phyloP scores from a whole-genome alignment of 2,329 filamentous ascomycete species.

The Aureobasidium musti region DNA sequence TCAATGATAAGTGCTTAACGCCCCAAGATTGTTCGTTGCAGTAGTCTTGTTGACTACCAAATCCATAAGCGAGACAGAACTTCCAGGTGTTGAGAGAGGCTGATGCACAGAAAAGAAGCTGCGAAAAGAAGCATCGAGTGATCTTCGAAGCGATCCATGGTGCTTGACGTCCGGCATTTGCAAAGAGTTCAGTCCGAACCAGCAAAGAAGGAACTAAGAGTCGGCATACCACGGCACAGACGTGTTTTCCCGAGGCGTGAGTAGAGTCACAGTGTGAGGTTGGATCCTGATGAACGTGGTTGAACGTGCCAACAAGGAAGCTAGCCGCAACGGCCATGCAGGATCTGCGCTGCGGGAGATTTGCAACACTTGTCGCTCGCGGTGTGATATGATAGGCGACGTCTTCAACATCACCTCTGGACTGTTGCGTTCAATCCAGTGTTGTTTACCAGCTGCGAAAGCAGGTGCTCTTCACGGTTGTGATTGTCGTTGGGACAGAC shows the following conservation, averaged over 20 bases:
- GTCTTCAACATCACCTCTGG: background rate
- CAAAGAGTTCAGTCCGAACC: background rate
- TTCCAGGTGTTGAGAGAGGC: background rate
- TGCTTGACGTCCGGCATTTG: constrained; percentile 17
- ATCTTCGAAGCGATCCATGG: background rate
- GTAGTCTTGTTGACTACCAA: background rate
- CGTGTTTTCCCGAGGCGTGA: background rate
- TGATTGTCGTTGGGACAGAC: background rate
- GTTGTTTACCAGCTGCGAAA: background rate
- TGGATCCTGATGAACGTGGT: background rate
- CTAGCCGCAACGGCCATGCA: constrained; percentile 15
- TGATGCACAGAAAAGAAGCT: background rate
- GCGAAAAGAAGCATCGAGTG: background rate
- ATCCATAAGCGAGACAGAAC: background rate
- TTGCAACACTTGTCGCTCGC: background rate
- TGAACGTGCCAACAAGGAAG: constrained; percentile 4
- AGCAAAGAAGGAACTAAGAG: background rate
- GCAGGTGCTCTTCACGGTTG: background rate
- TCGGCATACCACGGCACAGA: background rate
- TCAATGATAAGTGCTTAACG: background rate
- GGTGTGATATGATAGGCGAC: background rate
- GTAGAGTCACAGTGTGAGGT: constrained; percentile 1
- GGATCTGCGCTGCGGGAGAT: constrained; percentile 17
- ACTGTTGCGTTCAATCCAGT: background rate
- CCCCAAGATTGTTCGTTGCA: too few relatives aligned